Base-by-base conservation (phyloP, 495 filamentous ascomycete genomes). In the Lindgomyces ingoldianus region DNA sequence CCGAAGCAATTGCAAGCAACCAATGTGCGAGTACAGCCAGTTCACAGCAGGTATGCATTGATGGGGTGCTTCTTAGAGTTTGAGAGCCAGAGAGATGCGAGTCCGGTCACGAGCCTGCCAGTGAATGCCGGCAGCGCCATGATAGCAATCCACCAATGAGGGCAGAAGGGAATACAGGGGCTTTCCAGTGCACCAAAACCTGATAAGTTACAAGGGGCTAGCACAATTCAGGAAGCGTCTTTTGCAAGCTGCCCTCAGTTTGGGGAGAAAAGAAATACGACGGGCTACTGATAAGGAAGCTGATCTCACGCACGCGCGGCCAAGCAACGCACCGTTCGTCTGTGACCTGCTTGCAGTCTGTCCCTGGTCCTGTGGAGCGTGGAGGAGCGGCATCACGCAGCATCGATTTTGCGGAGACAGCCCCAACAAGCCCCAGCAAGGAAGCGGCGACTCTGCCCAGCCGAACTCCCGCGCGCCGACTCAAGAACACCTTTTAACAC, bases 191-290 rank as follows among this genome's bases (percentile, higher is more conserved):
- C n/a, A n/a, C n/a, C 19, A 10, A 61, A 61, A 61, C 58, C 47
- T 50, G 58, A 26, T 42, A 10, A 36, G 58, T 61, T 61, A 27
- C 44, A 58, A 58, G 55, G 55, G 55, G 55, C 55, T 58, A 58
- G 44, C 14, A 30, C 55, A 46, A 26, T 58, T 58, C 10, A 26
- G 58, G 56, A 29, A 53, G 26, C 25, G 11, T 19, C 18, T 30
- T 18, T 22, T 48, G 56, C 45, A 41, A 29, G 33, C 19, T 48
- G 45, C 8, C 18, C 42, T 59, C 42, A 33, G 9, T 48, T 16
- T 49, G 16, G 18, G 56, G 18, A 11, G 9, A 49, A 22, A 11
- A 48, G n/a, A n/a, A n/a, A 45, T 39, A 19, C 54, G 3, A 9
- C 6, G 45, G 8, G 8, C 11, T 6, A 50, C 56, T 29, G 42